Evolutionary conservation across 2,329 filamentous ascomycete species (phyloP).

Genomic region (Neopestalotiopsis sp.): DNA sequence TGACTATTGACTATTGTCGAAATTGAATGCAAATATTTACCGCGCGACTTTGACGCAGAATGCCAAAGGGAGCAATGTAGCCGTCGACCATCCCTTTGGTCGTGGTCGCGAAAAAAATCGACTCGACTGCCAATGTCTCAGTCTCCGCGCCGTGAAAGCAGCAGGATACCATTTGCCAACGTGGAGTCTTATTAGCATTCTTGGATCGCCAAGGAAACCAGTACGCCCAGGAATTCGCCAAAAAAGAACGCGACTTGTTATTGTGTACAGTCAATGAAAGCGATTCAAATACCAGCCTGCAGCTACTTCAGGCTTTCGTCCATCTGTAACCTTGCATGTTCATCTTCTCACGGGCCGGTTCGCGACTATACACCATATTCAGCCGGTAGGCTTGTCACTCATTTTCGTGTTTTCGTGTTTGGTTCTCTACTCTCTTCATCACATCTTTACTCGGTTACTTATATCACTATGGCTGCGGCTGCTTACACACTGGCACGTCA

Average conservation of each 20-base stretch:
- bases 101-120: neutral
- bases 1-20: too few relatives aligned
- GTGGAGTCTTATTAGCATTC: conserved; percentile 18
- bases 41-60: neutral
- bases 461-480: conserved; percentile 22
- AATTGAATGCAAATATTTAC: neutral
- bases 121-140: conserved; percentile 11
- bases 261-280: neutral
- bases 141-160: conserved; percentile 4
- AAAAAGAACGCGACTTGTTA: neutral
- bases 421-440: conserved; percentile 32
- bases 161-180: neutral
- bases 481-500: conserved; percentile 36
- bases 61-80: neutral
- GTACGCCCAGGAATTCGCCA: neutral
- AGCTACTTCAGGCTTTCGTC: conserved; percentile 10
- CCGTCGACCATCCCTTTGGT: neutral
- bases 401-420: conserved; percentile 17
- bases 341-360: conserved; percentile 26
- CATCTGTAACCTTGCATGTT: conserved; percentile 16
- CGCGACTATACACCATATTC: neutral
- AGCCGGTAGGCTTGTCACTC: conserved; percentile 22
- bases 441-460: conserved; percentile 12
- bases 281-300: conserved; percentile 5
- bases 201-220: neutral